phyloP scores from a whole-genome alignment of 176 grass and related monocot genomes.

The Oryza punctata region DNA sequence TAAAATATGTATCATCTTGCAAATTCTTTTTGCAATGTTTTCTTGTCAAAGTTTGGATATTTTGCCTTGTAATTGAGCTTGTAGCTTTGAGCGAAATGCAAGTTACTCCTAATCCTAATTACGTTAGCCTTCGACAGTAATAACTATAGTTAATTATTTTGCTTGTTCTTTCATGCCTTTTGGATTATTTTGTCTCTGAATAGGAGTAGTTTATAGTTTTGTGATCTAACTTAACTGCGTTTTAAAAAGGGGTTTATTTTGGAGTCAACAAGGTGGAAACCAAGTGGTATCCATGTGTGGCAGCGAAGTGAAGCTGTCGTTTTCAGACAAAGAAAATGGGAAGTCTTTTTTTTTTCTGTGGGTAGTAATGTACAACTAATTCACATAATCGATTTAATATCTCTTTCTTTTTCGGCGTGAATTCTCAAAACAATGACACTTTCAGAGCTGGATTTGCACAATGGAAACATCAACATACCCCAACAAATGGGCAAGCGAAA shows the following conservation, averaged over 20 bases:
- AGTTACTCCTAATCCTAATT: background rate
- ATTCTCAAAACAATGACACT: background rate
- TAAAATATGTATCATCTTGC: background rate
- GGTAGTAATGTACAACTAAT: background rate
- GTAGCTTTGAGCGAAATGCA: conserved; percentile 26
- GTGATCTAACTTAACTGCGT: background rate
- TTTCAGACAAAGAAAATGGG: conserved; percentile 18
- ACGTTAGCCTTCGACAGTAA: background rate
- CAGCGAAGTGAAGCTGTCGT: conserved; percentile 7
- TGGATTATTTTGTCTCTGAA: background rate
- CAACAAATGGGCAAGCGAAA: conserved; percentile 24
- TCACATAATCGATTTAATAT: background rate
- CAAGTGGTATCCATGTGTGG: conserved; percentile 24
- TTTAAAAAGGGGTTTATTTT: background rate
- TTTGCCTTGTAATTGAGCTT: conserved; percentile 24
- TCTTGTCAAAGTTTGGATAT: conserved; percentile 13
- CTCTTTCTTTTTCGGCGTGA: conserved; percentile 4
- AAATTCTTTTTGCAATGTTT: background rate
- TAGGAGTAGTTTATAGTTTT: background rate
- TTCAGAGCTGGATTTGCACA: background rate
- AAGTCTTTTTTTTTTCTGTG: background rate
- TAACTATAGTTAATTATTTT: background rate
- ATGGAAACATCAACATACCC: conserved; percentile 2
- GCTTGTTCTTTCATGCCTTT: background rate
- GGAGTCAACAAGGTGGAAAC: conserved; percentile 13